Evolutionary conservation across 129 eudicot species (phyloP), one percentile per base, ranked within the genome.

Genomic region (Helichrysum umbraculigerum): DNA sequence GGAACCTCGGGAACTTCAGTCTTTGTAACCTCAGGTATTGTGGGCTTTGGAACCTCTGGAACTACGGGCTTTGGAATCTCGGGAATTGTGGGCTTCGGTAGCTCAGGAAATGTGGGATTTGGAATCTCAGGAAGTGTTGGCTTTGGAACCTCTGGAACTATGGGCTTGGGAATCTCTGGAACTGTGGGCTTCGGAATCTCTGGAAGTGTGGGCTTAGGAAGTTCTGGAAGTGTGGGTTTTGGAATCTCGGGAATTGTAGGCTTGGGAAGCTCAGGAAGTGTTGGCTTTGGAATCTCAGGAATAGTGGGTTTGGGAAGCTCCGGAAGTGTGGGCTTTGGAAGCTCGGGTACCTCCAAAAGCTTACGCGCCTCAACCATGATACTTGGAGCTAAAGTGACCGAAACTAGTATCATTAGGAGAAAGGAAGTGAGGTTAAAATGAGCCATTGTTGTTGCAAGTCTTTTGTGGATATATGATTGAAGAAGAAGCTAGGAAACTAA

Each of bases 261-360:
- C 19, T 66, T 76, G 0, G 80, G 73, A 12, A 76, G 0, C 19
- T 66, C 80, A 0, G 73, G 80, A 14, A 76, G 6, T 12, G 52
- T 35, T 0, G 80, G 80, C 3, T 64, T 75, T 0, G 79, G 72
- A 30, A 76, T 1, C 54, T 30, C 79, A 0, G 72, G 66, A 19
- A 64, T 16, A 1, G 12, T 20, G 4, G 66, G 70, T 12, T 69
- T 77, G 1, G 81, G 81, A 37, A 78, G 4, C 28, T 8, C 62
- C 1, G 61, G 59, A 7, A 41, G 12, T 28, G 7, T 14, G 25
- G 70, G 68, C 21, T 67, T 80, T 11, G 74, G 83, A 73, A 54
- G 25, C 37, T 3, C 75, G n/a, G 78, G 78, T 76, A 52, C 1
- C 17, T 79, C 83, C 73, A 65, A 54, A 8, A 72, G 74, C 1